Evolutionary conservation across 495 filamentous ascomycete species (phyloP).

Genomic region (Umbilicaria muhlenbergii): DNA sequence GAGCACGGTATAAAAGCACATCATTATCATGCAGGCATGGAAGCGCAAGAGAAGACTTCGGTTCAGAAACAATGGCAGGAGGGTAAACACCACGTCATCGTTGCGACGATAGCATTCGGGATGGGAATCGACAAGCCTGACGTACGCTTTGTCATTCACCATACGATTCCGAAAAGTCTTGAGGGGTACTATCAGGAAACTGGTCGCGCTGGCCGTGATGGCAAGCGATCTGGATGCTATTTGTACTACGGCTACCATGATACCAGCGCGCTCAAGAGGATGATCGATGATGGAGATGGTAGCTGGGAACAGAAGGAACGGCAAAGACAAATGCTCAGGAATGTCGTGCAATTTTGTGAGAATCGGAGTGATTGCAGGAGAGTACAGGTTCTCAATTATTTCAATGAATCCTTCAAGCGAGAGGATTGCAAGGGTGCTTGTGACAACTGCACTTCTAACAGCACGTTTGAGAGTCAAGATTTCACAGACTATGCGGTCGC

Average conservation of each 20-base stretch:
- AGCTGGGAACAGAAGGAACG: constrained; percentile 62
- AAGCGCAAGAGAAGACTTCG: constrained; percentile 39
- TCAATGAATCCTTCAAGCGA: constrained; percentile 64
- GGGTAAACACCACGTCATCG: constrained; percentile 69
- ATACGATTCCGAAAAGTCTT: constrained; percentile 82
- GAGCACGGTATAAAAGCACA: constrained; percentile 52
- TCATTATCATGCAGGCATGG: constrained; percentile 77
- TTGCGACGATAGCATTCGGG: constrained; percentile 97
- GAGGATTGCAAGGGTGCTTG: constrained; percentile 58
- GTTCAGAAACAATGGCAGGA: constrained; percentile 73
- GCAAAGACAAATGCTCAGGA: constrained; percentile 69
- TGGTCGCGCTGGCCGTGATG: constrained; percentile 84
- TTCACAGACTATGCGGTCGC: constrained; percentile 56
- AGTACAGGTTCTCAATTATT: constrained; percentile 79
- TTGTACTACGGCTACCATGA: constrained; percentile 77
- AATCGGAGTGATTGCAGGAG: constrained; percentile 74
- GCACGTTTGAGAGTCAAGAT: constrained; percentile 52
- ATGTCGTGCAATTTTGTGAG: constrained; percentile 74
- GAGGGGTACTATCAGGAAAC: constrained; percentile 98
- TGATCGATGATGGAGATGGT: constrained; percentile 70
- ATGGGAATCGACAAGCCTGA: constrained; percentile 98
- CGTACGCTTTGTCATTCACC: constrained; percentile 90
- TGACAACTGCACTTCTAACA: constrained; percentile 70
- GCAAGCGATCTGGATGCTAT: constrained; percentile 72
- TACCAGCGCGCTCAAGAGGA: constrained; percentile 39